Evolutionary conservation across 225 moss, liverwort and hornwort species (phyloP).

Genomic region (Polytrichum commune): DNA sequence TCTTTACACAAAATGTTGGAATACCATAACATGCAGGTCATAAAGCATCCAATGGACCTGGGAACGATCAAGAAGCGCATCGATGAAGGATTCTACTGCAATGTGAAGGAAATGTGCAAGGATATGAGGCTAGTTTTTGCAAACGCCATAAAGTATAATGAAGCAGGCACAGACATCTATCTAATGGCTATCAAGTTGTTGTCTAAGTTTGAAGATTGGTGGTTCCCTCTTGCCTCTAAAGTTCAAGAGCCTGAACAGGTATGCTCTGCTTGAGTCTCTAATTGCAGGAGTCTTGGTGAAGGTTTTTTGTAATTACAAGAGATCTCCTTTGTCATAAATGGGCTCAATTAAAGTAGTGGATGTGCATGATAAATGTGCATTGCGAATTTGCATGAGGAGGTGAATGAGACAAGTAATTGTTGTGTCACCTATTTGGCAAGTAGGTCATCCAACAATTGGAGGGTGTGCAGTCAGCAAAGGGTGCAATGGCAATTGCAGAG

Average conservation of each 20-base stretch:
- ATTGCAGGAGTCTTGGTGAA: background rate
- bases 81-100: conserved; percentile 1
- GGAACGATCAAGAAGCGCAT: conserved; percentile 6
- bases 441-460: conserved; percentile 3
- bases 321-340: background rate
- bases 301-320: background rate
- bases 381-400: background rate
- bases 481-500: background rate
- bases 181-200: conserved; percentile 5
- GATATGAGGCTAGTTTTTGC: conserved; percentile 8
- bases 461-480: background rate
- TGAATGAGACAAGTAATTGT: background rate
- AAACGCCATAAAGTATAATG: conserved; percentile 6
- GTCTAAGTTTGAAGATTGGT: conserved; percentile 4
- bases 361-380: background rate
- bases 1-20: background rate
- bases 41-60: conserved; percentile 6
- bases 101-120: background rate
- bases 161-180: background rate
- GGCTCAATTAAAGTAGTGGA: background rate
- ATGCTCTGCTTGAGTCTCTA: background rate
- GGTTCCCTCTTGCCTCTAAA: conserved; percentile 1
- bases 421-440: background rate
- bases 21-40: conserved; percentile 6
- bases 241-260: conserved; percentile 5